Evolutionary conservation across 192 early-diverging fungal genomes (phyloP), one percentile per base, ranked within the genome.

Genomic region (Backusella sp.): DNA sequence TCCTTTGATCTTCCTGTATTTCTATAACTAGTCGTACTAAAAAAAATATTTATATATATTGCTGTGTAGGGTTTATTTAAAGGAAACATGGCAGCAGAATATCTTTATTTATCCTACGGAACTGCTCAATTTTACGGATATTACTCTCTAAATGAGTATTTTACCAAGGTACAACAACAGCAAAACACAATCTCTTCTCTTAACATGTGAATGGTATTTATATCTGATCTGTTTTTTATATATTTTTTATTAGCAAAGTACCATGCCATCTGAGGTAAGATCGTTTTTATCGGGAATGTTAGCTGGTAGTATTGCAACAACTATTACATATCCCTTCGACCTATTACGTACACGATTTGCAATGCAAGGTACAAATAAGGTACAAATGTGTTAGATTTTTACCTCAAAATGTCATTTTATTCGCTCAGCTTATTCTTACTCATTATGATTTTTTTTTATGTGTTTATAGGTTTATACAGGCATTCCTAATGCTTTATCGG

Each of bases 261-360:
- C 69, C 1, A 2, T 86, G 70, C 89, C 86, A 1, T 80, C 66
- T 65, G 67, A 35, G 11, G 70, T 42, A 3, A 81, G 86, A 65
- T 85, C 92, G 59, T 94, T 96, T 84, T 66, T 95, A 2, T 87
- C 88, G 66, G 97, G 97, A 9, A 87, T 93, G 6, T 15, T 90
- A 15, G 91, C 95, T 7, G 97, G 95, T 21, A 87, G 84, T 28
- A 72, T 90, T 17, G 96, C 96, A 23, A 98, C 96, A 2, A 73
- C 90, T 0, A 75, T 80, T 0, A 96, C 97, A 56, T 99, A 97
- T 86, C 96, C 97, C 17, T 92, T 99, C 66, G 97, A 99, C 86
- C 88, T 99, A 6, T 82, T 99, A 41, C 89, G 97, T 37, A 99
- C 97, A 1, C 87, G 96, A 35, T 99, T 99, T 88, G 94, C 96